A percentile compares a stretch with the other conserved stretches of the same genome.
These are phyloP conservation scores for Boletus albobrunnescens DNA, from an alignment of 1,284 basidiomycete species.

Conservation along the genomic window DNA sequence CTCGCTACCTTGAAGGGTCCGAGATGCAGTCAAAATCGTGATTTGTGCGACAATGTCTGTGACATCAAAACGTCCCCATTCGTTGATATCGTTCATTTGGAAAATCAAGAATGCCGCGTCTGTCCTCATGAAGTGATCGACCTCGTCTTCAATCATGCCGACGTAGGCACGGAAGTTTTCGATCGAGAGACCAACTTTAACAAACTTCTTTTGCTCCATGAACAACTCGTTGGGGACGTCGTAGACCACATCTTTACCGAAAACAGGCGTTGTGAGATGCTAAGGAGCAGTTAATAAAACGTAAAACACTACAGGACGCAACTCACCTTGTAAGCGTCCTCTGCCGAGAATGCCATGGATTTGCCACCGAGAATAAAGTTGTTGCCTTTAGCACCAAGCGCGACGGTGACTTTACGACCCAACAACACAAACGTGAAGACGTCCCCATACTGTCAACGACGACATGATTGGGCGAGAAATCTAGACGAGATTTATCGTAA, in stretches of 20 bases:
- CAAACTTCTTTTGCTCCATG: slow-evolving; percentile 99
- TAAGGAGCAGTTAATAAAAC: slow-evolving; percentile 31
- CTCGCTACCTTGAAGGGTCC: slow-evolving; percentile 91
- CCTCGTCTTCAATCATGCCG: slow-evolving; percentile 85
- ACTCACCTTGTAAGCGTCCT: slow-evolving; percentile 90
- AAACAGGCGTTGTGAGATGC: slow-evolving; percentile 89
- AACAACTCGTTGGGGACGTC: slow-evolving; percentile 94
- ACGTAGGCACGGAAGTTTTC: slow-evolving; percentile 93
- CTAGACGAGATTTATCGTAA: slow-evolving; percentile 28
- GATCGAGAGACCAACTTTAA: slow-evolving; percentile 89
- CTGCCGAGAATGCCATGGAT: slow-evolving; percentile 87
- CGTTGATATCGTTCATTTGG: slow-evolving; percentile 59
- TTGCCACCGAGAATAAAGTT: slow-evolving; percentile 95
- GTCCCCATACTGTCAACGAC: slow-evolving; percentile 50
- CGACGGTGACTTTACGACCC: slow-evolving; percentile 88
- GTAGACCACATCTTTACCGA: slow-evolving; percentile 97
- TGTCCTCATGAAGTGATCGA: slow-evolving; percentile 63
- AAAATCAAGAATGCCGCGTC: slow-evolving; percentile 60
- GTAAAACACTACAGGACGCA: not conserved
- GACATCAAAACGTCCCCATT: slow-evolving; percentile 72
- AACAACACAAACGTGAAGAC: slow-evolving; percentile 95
- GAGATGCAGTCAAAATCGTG: slow-evolving; percentile 90
- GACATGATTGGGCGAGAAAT: slow-evolving; percentile 3
- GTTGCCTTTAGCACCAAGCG: slow-evolving; percentile 89
- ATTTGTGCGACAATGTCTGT: slow-evolving; percentile 84